Conservation (phyloP, 164 flowering plant species). For the Hamamelis virginiana region DNA sequence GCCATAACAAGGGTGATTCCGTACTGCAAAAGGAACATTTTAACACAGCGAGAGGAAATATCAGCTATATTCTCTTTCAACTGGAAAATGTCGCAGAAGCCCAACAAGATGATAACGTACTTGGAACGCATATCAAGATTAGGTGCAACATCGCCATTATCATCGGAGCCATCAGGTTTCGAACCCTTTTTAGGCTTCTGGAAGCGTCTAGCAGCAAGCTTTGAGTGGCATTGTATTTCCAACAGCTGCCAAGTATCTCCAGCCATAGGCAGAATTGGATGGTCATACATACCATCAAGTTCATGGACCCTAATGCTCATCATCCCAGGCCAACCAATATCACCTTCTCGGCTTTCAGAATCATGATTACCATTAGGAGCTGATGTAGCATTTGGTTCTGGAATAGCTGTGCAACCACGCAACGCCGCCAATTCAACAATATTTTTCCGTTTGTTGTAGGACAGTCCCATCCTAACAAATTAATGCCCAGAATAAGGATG, state of each 20-base stretch:
- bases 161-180: constrained; percentile 93
- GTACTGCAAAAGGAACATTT: constrained; percentile 39
- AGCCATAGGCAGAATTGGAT: constrained; percentile 89
- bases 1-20: constrained; percentile 91
- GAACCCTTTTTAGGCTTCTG: constrained; percentile 83
- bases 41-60: constrained; percentile 2
- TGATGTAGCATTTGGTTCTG: constrained; percentile 32
- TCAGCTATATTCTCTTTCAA: background rate
- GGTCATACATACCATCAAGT: constrained; percentile 96
- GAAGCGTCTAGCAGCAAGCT: constrained; percentile 75
- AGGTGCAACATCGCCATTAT: constrained; percentile 65
- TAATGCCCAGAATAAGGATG: constrained; percentile 2
- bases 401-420: constrained; percentile 72
- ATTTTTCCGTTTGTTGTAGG: constrained; percentile 91
- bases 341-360: constrained; percentile 66
- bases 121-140: constrained; percentile 60
- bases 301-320: constrained; percentile 95
- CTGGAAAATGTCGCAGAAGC: background rate
- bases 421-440: constrained; percentile 81
- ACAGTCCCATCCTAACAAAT: constrained; percentile 74
- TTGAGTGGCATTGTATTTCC: constrained; percentile 91
- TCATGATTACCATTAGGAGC: constrained; percentile 45
- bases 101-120: constrained; percentile 32
- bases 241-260: constrained; percentile 89
- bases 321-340: constrained; percentile 97